Base-by-base conservation (phyloP, 164 flowering plant species). In the Macadamia tetraphylla region DNA sequence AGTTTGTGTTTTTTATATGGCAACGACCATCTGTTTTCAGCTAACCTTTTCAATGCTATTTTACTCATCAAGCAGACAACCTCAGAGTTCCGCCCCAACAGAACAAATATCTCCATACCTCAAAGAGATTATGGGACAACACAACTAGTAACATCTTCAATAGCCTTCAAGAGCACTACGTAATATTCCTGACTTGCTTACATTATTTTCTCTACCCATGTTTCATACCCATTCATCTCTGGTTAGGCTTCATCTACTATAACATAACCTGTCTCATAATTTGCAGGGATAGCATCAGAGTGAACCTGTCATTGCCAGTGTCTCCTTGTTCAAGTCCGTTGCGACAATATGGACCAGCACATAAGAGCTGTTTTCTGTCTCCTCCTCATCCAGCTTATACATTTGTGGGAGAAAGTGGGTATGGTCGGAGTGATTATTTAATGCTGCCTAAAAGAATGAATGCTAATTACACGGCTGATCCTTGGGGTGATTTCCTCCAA, bases 361-460 rank as follows among this genome's bases (percentile, higher is more conserved):
- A 79, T 60, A 77, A 62, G 73, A 89, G 81, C 70, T 81, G 80
- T 69, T 81, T 76, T 60, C 81, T 85, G 29, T 85, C 96, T 43
- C 93, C 96, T 67, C 92, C 88, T 53, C 91, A 86, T 73, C 88
- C 90, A n/a, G 40, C 81, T 63, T 83, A 68, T 65, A 58, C 77
- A 18, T 29, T 68, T 31, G 57, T 60, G 4, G 84, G 82, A 65
- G 69, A 60, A 52, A 66, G 53, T 71, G 66, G 72, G 67, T 67
- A 61, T 62, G 77, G 63, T 58, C 29, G 29, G 14, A 66, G n/a
- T 23, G 67, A 67, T 62, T 18, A 44, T 42, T 65, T 62, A 42
- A 15, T 48, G 49, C 59, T 66, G 63, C 60, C 64, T 13, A 18
- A 29, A 18, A 65, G 62, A 18, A 70, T 32, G n/a, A 62, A 66